Base-by-base conservation (phyloP, 2,329 filamentous ascomycete genomes). In the Penicillium verrucosum region DNA sequence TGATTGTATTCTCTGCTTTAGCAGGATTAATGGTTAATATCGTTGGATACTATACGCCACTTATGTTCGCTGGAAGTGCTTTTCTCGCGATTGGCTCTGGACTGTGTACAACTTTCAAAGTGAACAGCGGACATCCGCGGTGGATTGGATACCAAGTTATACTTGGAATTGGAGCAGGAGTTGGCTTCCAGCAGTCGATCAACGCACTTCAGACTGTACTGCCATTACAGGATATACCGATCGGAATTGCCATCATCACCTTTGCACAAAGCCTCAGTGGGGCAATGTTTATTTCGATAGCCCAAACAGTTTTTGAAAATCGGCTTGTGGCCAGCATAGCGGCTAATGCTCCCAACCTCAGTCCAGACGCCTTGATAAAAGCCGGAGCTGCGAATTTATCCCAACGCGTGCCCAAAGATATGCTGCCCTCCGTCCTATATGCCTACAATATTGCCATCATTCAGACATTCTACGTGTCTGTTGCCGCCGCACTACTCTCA, bases 101-200 rank as follows among this genome's bases (percentile, higher is more conserved):
- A 0, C 60, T 77, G 1, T 67, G 74, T 37, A 72, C 72, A 10
- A 76, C 73, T 0, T 69, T 75, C 10, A 54, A 65, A 36, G 62
- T 69, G 2, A 57, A 69, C 32, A 71, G 72, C 0, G 56, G 61
- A 1, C 57, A 63, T 32, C 51, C 60, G 6, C 60, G 58, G 27
- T 77, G 73, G 74, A 72, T 77, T 41, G 73, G 71, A 2, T 77
- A 75, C 50, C 73, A 76, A 44, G 60, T 73, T 1, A 56, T 77
- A 2, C 62, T 68, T 14, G 74, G 74, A 8, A 51, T 72, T 2
- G 74, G 75, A 1, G 61, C 70, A 5, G 75, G 75, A 1, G 44
- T 73, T 1, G 73, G 72, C 1, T 62, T 75, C 32, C 74, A 75
- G 42, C 70, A 72, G 41, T 61, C 72, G 30, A 68, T 71, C 37